Base-by-base conservation (phyloP, 306 rosid genomes). In the Corylus heterophylla region DNA sequence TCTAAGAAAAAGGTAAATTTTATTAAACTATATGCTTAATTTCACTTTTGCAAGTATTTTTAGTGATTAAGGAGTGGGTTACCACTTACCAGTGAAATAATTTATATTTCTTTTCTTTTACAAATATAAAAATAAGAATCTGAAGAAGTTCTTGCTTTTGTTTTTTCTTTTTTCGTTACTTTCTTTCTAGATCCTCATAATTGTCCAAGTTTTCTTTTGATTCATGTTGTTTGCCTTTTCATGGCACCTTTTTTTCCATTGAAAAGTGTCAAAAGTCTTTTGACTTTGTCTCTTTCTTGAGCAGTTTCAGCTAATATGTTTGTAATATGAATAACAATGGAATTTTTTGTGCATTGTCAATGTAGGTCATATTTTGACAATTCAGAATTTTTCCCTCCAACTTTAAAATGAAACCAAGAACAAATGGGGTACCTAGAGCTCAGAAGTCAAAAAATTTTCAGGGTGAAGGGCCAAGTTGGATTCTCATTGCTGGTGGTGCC, bases 401-500 rank as follows among this genome's bases (percentile, higher is more conserved):
- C 82, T 47, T 78, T 85, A 85, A 86, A 80, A 94, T 94, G 98
- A 88, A 89, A 79, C 90, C 89, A 54, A 90, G 85, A 71, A 68
- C 85, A 73, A 85, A 76, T 52, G 90, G 79, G 81, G 80, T 83
- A 45, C 78, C 97, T 71, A 87, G 91, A 85, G 86, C 80, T 86
- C 89, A 88, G 67, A 94, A 87, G 76, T 76, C 83, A 14, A 86
- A 61, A 67, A 61, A 85, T 83, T 37, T 48, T 74, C 89, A 83
- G 58, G 86, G 81, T 17, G 92, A 92, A 75, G 97, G 97, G 29
- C 87, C 91, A 69, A 88, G 89, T 73, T 94, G 97, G 98, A 77
- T 94, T 76, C 87, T 94, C 67, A 89, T 94, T 87, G 98, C 97
- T 58, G 97, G 95, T 2, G 97, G 97, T 80, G 98, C 95, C 77